These are phyloP conservation scores for Chaetoscypha palmicola DNA, from an alignment of 2,329 filamentous ascomycete species.

Conservation along the genomic window DNA sequence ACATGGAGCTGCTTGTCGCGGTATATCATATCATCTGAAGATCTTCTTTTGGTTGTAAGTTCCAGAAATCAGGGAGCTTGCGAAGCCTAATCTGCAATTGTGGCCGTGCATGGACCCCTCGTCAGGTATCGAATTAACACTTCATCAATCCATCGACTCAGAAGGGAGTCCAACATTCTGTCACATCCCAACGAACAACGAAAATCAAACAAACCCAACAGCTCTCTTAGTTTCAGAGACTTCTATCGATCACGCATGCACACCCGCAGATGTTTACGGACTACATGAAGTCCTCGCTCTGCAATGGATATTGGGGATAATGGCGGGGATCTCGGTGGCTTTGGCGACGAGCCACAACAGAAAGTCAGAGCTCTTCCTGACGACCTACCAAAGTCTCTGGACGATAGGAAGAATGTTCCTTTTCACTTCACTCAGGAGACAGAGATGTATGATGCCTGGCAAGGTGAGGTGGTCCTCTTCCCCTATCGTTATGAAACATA, in stretches of 20 bases:
- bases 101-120: not conserved
- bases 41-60: too few species aligned
- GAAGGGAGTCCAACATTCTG: too few species aligned
- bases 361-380: slow-evolving; percentile 56
- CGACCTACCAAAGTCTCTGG: slow-evolving; percentile 84
- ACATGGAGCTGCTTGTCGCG: too few species aligned
- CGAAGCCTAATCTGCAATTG: too few species aligned
- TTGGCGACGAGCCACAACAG: slow-evolving; percentile 48
- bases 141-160: not conserved
- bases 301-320: slow-evolving; percentile 54
- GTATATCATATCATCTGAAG: too few species aligned
- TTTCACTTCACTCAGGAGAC: slow-evolving; percentile 65
- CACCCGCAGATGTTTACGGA: slow-evolving; percentile 19
- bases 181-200: too few species aligned
- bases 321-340: slow-evolving; percentile 39
- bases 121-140: not conserved
- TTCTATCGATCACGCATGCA: slow-evolving; percentile 10
- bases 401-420: slow-evolving; percentile 71
- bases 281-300: slow-evolving; percentile 28
- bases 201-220: not conserved
- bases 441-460: slow-evolving; percentile 98
- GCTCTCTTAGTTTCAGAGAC: not conserved
- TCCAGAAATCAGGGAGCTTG: too few species aligned
- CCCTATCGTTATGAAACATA: slow-evolving; percentile 8
- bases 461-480: slow-evolving; percentile 50